Evolutionary conservation across 2,329 filamentous ascomycete species (phyloP).

Genomic region (Aureobasidium sp.): DNA sequence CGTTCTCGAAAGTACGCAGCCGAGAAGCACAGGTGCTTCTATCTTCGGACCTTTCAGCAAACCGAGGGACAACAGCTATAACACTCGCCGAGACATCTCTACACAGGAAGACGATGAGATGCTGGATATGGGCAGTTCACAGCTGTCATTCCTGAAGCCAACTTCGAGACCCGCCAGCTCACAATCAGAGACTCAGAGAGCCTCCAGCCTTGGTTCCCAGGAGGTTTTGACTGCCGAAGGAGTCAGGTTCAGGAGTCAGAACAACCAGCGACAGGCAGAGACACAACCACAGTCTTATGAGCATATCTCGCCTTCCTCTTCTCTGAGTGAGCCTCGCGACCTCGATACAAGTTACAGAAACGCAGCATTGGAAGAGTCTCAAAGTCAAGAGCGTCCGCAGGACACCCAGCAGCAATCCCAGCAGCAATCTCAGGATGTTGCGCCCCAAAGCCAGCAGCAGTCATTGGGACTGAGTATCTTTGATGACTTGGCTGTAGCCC

Average conservation of each 20-base stretch:
- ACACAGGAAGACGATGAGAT: slow-evolving; percentile 2
- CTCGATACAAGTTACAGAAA: background rate
- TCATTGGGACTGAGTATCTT: background rate
- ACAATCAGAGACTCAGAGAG: background rate
- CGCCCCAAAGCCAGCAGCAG: background rate
- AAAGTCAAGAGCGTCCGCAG: background rate
- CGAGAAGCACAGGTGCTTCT: background rate
- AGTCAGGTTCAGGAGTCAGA: background rate
- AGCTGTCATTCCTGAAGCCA: background rate
- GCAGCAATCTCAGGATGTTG: background rate
- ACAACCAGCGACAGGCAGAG: background rate
- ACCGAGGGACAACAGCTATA: background rate
- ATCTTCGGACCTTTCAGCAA: background rate
- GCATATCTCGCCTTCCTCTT: background rate
- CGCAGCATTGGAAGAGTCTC: background rate
- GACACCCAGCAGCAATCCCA: background rate
- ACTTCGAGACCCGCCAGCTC: background rate
- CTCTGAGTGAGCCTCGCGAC: background rate
- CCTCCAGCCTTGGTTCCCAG: background rate
- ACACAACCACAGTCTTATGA: background rate
- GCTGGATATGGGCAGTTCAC: background rate
- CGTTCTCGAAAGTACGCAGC: background rate
- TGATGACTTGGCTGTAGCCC: background rate
- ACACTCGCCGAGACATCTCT: background rate
- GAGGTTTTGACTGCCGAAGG: background rate